Percentiles rank a stretch among this genome's conserved stretches.
Conservation (phyloP, 2,329 filamentous ascomycete genomes). For the Fusarium multiceps region DNA sequence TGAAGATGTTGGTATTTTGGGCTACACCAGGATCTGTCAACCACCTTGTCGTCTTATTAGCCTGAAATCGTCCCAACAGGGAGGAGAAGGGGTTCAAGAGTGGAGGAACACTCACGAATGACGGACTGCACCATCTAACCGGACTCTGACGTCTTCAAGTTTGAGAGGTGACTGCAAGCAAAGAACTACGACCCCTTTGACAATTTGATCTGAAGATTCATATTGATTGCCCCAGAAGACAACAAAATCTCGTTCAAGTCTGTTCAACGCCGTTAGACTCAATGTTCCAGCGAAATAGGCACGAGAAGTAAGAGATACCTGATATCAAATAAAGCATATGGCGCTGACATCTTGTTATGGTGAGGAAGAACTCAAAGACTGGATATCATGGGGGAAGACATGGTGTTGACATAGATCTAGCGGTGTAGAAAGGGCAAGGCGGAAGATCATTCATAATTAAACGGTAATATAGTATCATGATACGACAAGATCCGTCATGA, state of each 20-base stretch:
- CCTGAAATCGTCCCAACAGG: fast-evolving
- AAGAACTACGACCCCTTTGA: constrained; percentile 78
- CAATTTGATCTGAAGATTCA: constrained; percentile 77
- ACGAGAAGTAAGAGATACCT: constrained; percentile 53
- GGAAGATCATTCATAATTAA: not conserved
- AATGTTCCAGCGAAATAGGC: not conserved
- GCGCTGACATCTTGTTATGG: not conserved
- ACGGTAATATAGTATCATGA: not conserved
- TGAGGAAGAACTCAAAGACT: not conserved
- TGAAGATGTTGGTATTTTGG: constrained; percentile 68
- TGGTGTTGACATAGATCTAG: not conserved
- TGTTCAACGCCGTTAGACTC: constrained; percentile 49
- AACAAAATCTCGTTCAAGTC: constrained; percentile 80
- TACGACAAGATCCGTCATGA: not conserved
- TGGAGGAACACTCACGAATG: constrained; percentile 63
- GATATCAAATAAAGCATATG: constrained; percentile 59
- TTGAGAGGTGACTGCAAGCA: constrained; percentile 75
- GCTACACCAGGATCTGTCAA: constrained; percentile 63
- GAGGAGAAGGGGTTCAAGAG: fast-evolving
- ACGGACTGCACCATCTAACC: constrained; percentile 74
- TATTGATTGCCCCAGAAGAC: constrained; percentile 79
- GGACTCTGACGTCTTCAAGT: constrained; percentile 77
- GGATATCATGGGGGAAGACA: constrained; percentile 2
- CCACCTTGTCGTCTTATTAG: constrained; percentile 54
- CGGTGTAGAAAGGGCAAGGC: too few relatives aligned